A percentile compares a stretch with the other conserved stretches of the same genome.
Conservation (phyloP, 2,329 filamentous ascomycete species). For the Ramularia collo-cygni region DNA sequence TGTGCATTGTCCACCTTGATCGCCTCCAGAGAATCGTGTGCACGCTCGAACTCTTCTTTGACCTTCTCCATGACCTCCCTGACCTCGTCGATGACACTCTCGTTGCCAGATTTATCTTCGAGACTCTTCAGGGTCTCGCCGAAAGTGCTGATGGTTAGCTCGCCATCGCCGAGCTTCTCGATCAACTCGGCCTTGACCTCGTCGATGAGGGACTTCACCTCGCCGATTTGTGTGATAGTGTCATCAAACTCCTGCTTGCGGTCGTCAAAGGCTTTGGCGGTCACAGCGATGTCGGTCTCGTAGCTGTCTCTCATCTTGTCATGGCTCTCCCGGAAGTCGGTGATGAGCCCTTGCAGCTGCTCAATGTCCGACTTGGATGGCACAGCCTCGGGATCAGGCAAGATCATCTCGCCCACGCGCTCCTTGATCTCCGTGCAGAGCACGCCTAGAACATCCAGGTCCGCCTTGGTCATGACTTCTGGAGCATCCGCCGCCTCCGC, state of each 20-base stretch:
- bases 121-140: slow-evolving; percentile 60
- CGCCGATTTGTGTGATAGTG: slow-evolving; percentile 68
- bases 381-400: slow-evolving; percentile 63
- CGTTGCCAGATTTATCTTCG: slow-evolving; percentile 55
- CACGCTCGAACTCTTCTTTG: slow-evolving; percentile 80
- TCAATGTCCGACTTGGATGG: slow-evolving; percentile 71
- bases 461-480: slow-evolving; percentile 67
- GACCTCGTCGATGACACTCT: slow-evolving; percentile 40
- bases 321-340: slow-evolving; percentile 50
- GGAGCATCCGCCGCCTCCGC: slow-evolving; percentile 39
- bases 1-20: slow-evolving; percentile 72
- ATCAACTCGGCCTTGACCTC: slow-evolving; percentile 73
- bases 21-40: slow-evolving; percentile 70
- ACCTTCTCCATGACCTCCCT: slow-evolving; percentile 64
- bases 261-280: slow-evolving; percentile 72
- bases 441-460: slow-evolving; percentile 72
- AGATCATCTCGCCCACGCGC: slow-evolving; percentile 64
- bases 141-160: slow-evolving; percentile 47
- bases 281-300: slow-evolving; percentile 65
- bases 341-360: slow-evolving; percentile 49
- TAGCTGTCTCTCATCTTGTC: slow-evolving; percentile 66
- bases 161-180: slow-evolving; percentile 69
- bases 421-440: slow-evolving; percentile 80
- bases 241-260: slow-evolving; percentile 76
- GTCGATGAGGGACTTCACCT: slow-evolving; percentile 69